phyloP scores from a whole-genome alignment of 1,139 yeast genomes.

The Kluyveromyces marxianus region DNA sequence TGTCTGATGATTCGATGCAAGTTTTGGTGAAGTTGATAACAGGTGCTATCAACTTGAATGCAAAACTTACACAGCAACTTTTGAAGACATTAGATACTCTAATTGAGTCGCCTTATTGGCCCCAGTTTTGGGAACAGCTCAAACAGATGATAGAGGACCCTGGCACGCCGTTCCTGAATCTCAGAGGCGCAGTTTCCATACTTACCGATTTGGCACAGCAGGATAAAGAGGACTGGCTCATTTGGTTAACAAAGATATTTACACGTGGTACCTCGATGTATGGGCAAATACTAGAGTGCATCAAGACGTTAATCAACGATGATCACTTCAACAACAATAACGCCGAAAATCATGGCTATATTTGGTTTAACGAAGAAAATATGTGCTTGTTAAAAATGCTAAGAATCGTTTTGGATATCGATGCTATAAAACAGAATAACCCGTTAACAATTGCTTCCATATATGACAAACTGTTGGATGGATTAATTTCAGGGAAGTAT shows the following conservation, averaged over 20 bases:
- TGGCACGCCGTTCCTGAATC: background rate
- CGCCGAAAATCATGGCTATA: background rate
- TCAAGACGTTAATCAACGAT: background rate
- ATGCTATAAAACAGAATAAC: slow-evolving; percentile 1
- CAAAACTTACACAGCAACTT: slow-evolving; percentile 1
- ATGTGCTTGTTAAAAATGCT: slow-evolving; percentile 1
- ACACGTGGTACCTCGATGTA: background rate
- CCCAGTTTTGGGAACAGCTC: background rate
- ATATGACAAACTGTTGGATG: background rate
- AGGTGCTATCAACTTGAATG: slow-evolving; percentile 3
- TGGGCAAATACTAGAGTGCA: slow-evolving; percentile 4
- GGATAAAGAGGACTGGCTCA: slow-evolving; percentile 4
- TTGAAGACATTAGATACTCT: slow-evolving; percentile 1
- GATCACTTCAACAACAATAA: background rate
- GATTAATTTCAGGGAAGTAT: background rate
- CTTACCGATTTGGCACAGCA: slow-evolving; percentile 4
- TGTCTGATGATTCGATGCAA: background rate
- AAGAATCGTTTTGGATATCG: background rate
- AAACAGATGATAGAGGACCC: background rate
- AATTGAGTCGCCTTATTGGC: slow-evolving; percentile 1
- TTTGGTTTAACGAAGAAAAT: slow-evolving; percentile 1
- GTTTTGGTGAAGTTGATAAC: slow-evolving; percentile 2
- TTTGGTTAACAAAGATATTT: slow-evolving; percentile 1
- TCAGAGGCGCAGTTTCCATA: slow-evolving; percentile 3
- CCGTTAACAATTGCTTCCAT: slow-evolving; percentile 2